These are phyloP conservation scores for Sporothrix pallida DNA, from an alignment of 2,329 filamentous ascomycete genomes.

Conservation along the genomic window DNA sequence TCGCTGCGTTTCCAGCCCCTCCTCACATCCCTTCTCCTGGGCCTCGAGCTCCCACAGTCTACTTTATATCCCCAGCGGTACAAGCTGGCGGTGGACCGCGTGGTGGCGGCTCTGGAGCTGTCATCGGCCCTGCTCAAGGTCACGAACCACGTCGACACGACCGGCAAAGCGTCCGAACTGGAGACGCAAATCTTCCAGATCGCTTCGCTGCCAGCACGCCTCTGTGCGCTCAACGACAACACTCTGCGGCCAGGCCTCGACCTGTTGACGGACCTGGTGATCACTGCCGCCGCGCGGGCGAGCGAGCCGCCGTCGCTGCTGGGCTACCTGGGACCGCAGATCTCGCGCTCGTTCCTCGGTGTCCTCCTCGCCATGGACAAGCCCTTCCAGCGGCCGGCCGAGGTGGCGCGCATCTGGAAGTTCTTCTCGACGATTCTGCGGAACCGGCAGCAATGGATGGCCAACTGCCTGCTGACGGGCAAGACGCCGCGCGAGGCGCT, in stretches of 20 bases:
- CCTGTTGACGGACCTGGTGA: constrained; percentile 75
- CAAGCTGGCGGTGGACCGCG: constrained; percentile 64
- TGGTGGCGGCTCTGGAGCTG: constrained; percentile 68
- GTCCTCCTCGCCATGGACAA: constrained; percentile 77
- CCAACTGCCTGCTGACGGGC: constrained; percentile 88
- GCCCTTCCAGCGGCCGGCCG: constrained; percentile 69
- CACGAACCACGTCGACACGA: constrained; percentile 66
- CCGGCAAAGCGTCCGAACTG: constrained; percentile 69
- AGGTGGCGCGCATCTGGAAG: constrained; percentile 77
- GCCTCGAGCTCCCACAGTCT: constrained; percentile 63
- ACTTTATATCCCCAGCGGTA: constrained; percentile 65
- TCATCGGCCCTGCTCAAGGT: constrained; percentile 73
- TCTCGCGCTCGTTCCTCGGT: constrained; percentile 82
- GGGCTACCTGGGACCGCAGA: constrained; percentile 81
- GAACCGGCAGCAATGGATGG: constrained; percentile 94
- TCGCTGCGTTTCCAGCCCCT: constrained; percentile 79
- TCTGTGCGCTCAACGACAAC: constrained; percentile 72
- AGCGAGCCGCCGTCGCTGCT: constrained; percentile 93
- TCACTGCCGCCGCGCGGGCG: constrained; percentile 63
- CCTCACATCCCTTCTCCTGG: constrained; percentile 70
- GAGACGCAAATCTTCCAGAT: constrained; percentile 83
- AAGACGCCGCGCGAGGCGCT: constrained; percentile 79
- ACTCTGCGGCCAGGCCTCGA: constrained; percentile 69
- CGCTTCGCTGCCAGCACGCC: constrained; percentile 74
- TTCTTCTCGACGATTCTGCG: constrained; percentile 86